These are phyloP conservation scores for Dicorynia guianensis DNA, from an alignment of 306 rosid genomes.

Conservation along the genomic window DNA sequence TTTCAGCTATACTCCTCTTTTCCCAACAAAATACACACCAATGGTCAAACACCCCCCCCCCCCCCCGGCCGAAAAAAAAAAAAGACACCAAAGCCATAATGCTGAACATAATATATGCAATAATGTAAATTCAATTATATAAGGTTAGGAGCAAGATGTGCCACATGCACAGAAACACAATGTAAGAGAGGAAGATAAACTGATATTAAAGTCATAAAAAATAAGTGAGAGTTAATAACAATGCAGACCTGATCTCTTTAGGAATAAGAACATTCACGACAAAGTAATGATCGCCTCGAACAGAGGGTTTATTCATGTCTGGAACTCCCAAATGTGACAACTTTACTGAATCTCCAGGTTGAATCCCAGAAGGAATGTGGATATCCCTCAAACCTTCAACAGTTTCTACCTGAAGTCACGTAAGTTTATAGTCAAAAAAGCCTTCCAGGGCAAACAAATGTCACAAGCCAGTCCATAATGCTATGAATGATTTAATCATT, in stretches of 20 bases:
- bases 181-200: background rate
- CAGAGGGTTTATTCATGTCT: constrained; percentile 75
- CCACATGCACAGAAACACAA: background rate
- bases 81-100: too few relatives aligned
- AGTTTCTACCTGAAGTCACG: constrained; percentile 80
- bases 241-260: constrained; percentile 70
- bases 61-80: too few relatives aligned
- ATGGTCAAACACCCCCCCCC: too few relatives aligned
- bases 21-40: too few relatives aligned
- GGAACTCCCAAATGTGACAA: constrained; percentile 78
- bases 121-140: too few relatives aligned
- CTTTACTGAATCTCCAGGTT: constrained; percentile 85
- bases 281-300: constrained; percentile 90
- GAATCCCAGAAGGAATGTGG: constrained; percentile 83
- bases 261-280: constrained; percentile 81
- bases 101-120: too few relatives aligned
- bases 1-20: too few relatives aligned
- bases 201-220: background rate
- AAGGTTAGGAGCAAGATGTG: too few relatives aligned
- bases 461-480: constrained; percentile 22
- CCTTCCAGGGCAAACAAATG: constrained; percentile 5
- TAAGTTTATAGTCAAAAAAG: constrained; percentile 33
- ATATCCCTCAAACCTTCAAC: constrained; percentile 83
- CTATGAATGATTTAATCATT: constrained; percentile 20
- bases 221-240: constrained; percentile 19